Base-by-base conservation (phyloP, 2,329 filamentous ascomycete species). In the Pseudogymnoascus verrucosus region DNA sequence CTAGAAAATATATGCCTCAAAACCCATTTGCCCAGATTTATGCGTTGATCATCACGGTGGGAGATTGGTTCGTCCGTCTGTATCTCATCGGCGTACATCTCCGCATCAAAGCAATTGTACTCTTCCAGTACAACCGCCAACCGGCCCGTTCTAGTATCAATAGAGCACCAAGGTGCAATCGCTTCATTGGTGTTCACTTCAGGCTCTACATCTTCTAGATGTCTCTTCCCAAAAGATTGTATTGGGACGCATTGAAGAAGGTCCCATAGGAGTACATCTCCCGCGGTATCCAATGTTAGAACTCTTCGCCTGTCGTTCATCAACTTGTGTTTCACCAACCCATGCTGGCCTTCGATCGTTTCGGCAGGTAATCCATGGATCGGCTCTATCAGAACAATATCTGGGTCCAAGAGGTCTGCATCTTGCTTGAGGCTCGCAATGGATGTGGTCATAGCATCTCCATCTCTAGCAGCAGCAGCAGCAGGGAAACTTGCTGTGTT, bases 21-120 rank as follows among this genome's bases (percentile, higher is more conserved):
- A 54, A 98, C 86, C 95, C 95, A 99, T 79, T 96, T 96, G 7
- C 95, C 95, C 54, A 98, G 85, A 71, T 96, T 98, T 75, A 98
- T 96, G 78, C 95, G 86, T 77, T 98, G 93, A 70, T 99, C 95
- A 70, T 98, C 93, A 64, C 89, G 82, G 72, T 96, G 96, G 11
- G 93, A 88, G 16, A 89, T 80, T n/a, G 84, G 79, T 66, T 91
- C 88, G 10, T 89, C 83, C 63, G 93, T 69, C 42, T 87, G 80
- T 37, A 96, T 78, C 76, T 98, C 93, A 73, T 99, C 95, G 0
- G 92, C 93, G 74, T 99, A 99, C 75, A 96, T 89, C 72, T 99
- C 95, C 14, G 93, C 95, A 76, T 99, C 95, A 70, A 99, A 99
- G 74, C 93, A 97, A 69, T 96, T 96, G 71, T 95, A 96, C 42